Conservation (phyloP, 1,139 yeast species). For the Candida sojae region DNA sequence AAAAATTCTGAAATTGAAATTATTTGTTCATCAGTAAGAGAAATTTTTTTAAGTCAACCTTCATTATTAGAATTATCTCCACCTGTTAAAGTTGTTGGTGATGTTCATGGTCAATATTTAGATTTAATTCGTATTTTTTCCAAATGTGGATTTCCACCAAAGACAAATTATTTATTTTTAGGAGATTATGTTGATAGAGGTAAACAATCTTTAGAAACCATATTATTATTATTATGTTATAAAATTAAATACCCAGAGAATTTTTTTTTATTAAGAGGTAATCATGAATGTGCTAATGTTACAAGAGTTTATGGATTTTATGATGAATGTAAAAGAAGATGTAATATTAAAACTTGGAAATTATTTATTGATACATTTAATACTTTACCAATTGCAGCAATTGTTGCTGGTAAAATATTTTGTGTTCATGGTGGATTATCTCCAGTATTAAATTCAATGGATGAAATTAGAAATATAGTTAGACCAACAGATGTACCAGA, state of each 20-base stretch:
- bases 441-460: constrained; percentile 87
- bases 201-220: constrained; percentile 78
- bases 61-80: constrained; percentile 74
- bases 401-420: constrained; percentile 93
- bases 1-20: constrained; percentile 85
- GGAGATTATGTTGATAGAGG: constrained; percentile 92
- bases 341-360: constrained; percentile 93
- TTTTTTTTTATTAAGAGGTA: constrained; percentile 80
- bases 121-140: constrained; percentile 76
- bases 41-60: constrained; percentile 75
- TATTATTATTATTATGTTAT: constrained; percentile 67
- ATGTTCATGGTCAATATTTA: constrained; percentile 81
- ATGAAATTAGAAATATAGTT: constrained; percentile 86
- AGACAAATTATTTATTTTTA: constrained; percentile 72
- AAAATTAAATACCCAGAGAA: constrained; percentile 83
- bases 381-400: constrained; percentile 91
- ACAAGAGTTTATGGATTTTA: constrained; percentile 86
- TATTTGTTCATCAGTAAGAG: constrained; percentile 80
- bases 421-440: constrained; percentile 98
- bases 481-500: constrained; percentile 98
- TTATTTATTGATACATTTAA: constrained; percentile 91
- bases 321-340: constrained; percentile 84
- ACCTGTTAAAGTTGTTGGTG: constrained; percentile 86
- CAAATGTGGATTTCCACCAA: constrained; percentile 79
- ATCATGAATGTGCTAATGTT: constrained; percentile 83